Base-by-base conservation (phyloP, 306 rosid species). In the Quercus cerris region DNA sequence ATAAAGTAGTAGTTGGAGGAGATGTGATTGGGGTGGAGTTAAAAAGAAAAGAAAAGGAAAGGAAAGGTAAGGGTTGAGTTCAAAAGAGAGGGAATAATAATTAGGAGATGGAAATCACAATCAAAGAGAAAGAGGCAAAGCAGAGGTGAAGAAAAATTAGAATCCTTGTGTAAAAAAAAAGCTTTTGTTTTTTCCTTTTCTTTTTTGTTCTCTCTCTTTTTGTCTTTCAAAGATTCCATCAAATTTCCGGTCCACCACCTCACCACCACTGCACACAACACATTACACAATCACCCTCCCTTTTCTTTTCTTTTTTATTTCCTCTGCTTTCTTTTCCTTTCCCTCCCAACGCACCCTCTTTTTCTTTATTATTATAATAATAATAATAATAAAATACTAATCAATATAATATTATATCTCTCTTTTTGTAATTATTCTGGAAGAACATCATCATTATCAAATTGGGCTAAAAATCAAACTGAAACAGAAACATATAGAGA, bases 171-270 rank as follows among this genome's bases (percentile, higher is more conserved):
- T 1, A 28, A 30, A 28, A 19, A 19, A 6, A 8, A 62, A 62
- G 25, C 71, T 67, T 33, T 67, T 19, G 9, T 31, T 64, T 9
- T 19, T 6, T 1, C 64, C 31, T 25, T 19, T 23, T 59, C 33
- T 59, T 13, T 59, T 22, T 59, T 59, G 73, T 79, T 84, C 63
- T 81, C 76, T 69, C 64, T 41, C 73, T 71, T 71, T 80, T 74
- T 81, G 55, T 78, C 75, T 85, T 89, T 90, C 87, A 92, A 92
- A 90, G 97, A 94, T 94, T 94, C 98, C 89, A 77, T 91, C 86
- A 76, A 84, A 82, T 87, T 85, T 67, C 80, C 78, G 89, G 97
- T 90, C 91, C 91, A 89, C 97, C 94, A 85, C 91, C 1, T 0
- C 88, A 72, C 25, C 66, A 10, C 17, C 17, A 49, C 17, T 41